Percentiles rank a stretch among this genome's conserved stretches.
Conservation (phyloP, 2,329 filamentous ascomycete genomes). For the Aureobasidium subglaciale region DNA sequence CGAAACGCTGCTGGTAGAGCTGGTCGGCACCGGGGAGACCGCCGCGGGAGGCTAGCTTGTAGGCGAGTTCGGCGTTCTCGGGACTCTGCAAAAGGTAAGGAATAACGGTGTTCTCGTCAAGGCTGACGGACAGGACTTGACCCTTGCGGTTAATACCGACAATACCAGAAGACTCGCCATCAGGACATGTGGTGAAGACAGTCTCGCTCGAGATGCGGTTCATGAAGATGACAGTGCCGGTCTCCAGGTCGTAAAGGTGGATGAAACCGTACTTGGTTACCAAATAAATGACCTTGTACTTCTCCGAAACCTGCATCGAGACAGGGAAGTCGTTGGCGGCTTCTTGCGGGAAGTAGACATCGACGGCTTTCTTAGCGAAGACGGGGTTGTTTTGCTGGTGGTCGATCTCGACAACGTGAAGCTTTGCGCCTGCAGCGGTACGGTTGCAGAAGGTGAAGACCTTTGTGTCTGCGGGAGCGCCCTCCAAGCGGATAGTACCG, state of each 20-base stretch:
- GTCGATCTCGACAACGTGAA: slow-evolving; percentile 97
- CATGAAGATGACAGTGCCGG: slow-evolving; percentile 95
- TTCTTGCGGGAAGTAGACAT: slow-evolving; percentile 95
- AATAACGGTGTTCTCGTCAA: slow-evolving; percentile 86
- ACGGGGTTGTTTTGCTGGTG: slow-evolving; percentile 80
- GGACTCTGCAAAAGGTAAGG: slow-evolving; percentile 95
- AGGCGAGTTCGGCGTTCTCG: slow-evolving; percentile 84
- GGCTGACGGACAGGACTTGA: slow-evolving; percentile 87
- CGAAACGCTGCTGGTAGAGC: slow-evolving; percentile 87
- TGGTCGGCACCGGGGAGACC: slow-evolving; percentile 91
- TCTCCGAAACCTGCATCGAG: slow-evolving; percentile 91
- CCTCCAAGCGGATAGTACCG: slow-evolving; percentile 80
- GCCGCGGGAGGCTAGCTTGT: slow-evolving; percentile 91
- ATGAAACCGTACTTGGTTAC: slow-evolving; percentile 99
- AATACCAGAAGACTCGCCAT: slow-evolving; percentile 78
- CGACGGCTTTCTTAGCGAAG: slow-evolving; percentile 93
- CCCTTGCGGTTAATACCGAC: slow-evolving; percentile 96
- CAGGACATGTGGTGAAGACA: slow-evolving; percentile 88
- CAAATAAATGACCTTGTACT: slow-evolving; percentile 94
- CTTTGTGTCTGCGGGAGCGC: slow-evolving; percentile 83
- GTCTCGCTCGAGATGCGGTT: slow-evolving; percentile 99
- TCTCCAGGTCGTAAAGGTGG: slow-evolving; percentile 96
- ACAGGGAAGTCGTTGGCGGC: slow-evolving; percentile 97
- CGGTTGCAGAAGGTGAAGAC: slow-evolving; percentile 95
- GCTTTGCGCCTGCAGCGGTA: slow-evolving; percentile 80